Conservation (phyloP, 129 eudicot species). For the Centaurea solstitialis region DNA sequence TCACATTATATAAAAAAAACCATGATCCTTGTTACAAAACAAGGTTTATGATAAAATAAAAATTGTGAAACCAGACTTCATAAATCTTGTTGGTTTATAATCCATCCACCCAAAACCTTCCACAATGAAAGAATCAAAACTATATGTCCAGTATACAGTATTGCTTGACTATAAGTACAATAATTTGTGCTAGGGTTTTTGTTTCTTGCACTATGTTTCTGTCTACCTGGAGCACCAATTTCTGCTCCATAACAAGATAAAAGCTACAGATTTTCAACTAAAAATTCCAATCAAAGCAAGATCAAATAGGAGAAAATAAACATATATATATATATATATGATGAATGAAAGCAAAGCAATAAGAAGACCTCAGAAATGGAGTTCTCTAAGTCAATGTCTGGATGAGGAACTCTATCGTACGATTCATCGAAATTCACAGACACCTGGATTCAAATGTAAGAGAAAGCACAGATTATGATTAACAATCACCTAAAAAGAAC, state of each 20-base stretch:
- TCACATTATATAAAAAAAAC: not conserved
- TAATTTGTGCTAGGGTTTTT: not conserved
- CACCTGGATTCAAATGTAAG: slow-evolving; percentile 42
- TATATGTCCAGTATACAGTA: not conserved
- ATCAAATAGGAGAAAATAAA: not conserved
- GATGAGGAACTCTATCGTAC: slow-evolving; percentile 82
- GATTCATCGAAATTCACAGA: slow-evolving; percentile 54
- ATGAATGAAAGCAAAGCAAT: not conserved
- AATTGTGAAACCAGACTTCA: not conserved
- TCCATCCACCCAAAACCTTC: not conserved
- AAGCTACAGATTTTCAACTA: slow-evolving; percentile 1
- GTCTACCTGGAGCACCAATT: not conserved
- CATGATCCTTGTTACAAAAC: not conserved
- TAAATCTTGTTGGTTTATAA: not conserved
- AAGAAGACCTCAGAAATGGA: slow-evolving; percentile 77
- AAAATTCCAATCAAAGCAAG: slow-evolving; percentile 6
- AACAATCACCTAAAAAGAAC: not conserved
- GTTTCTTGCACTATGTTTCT: not conserved
- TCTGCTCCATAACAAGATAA: not conserved
- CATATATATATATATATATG: not conserved
- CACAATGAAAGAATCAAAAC: not conserved
- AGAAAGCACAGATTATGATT: not conserved
- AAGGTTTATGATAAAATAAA: not conserved
- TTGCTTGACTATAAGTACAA: not conserved
- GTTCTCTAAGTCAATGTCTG: slow-evolving; percentile 59